Percentiles rank a stretch among this genome's conserved stretches.
These are phyloP conservation scores for Orbilia brochopaga DNA, from an alignment of 2,329 filamentous ascomycete genomes.

Conservation along the genomic window DNA sequence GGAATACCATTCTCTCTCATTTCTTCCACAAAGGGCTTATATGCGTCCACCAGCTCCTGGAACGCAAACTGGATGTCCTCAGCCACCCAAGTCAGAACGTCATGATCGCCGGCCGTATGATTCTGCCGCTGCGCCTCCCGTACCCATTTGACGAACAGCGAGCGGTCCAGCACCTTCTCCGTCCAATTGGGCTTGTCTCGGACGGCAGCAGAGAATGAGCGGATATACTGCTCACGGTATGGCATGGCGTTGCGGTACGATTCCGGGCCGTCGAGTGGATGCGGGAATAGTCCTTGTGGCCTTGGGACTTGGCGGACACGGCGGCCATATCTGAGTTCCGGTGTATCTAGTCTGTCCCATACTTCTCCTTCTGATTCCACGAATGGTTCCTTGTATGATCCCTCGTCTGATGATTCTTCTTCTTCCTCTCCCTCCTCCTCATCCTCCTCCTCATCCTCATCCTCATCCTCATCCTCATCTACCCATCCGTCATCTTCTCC, in stretches of 20 bases:
- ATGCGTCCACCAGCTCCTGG: conserved; percentile 30
- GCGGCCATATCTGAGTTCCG: not conserved
- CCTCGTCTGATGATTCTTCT: not conserved
- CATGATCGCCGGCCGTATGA: not conserved
- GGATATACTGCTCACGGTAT: conserved; percentile 32
- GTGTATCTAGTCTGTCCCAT: too few relatives aligned
- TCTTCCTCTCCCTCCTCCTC: not conserved
- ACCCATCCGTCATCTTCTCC: not conserved
- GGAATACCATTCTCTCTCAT: conserved; percentile 14
- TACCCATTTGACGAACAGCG: conserved; percentile 36
- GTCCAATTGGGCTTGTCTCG: conserved; percentile 40
- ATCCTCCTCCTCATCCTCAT: not conserved
- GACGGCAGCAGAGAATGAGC: conserved; percentile 28
- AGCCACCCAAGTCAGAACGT: conserved; percentile 22
- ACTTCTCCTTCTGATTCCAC: too few relatives aligned
- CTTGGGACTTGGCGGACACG: conserved; percentile 1
- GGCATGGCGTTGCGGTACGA: conserved; percentile 8
- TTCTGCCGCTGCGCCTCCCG: conserved; percentile 25
- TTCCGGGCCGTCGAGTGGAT: conserved; percentile 21
- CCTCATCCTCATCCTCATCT: not conserved
- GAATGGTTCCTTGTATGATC: too few relatives aligned
- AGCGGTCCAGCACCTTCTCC: conserved; percentile 29
- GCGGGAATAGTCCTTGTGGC: conserved; percentile 12
- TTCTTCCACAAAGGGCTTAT: conserved; percentile 26
- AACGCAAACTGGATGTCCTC: conserved; percentile 24